Evolutionary conservation across 176 grass and related monocot genomes (phyloP), one percentile per base, ranked within the genome.

Genomic region (Oryza nivara): DNA sequence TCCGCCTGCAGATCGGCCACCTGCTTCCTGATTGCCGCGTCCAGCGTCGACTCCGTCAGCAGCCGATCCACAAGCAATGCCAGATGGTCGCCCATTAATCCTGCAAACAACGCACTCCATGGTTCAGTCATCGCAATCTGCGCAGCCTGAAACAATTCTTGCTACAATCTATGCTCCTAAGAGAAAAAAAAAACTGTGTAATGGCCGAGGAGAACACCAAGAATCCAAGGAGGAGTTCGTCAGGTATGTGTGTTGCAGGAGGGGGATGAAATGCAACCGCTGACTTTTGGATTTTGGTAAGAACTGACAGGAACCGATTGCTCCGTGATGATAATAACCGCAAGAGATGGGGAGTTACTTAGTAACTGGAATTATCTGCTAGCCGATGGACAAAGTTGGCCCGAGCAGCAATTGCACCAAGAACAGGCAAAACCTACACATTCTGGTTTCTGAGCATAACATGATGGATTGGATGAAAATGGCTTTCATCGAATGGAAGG

Each of bases 21-120:
- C 56, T 85, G 88, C 72, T 90, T 93, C 36, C 83, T 80, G 58
- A 93, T 89, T 15, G 93, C 89, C 11, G 88, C 93, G 71, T 94
- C 93, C 72, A 98, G 89, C 15, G 96, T 96, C 47, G 91, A 92
- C 70, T 95, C 96, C 14, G 93, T 95, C 49, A 98, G 88, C 38
- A 99, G 88, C 9, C 89, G 93, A 61, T 99, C 96, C 80, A 99
- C 96, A 30, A 94, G 74, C 88, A 99, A 85, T 80, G 91, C 89
- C n/a, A 96, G 89, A 86, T 99, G 93, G 52, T 99, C 96, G 77
- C 91, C 96, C 96, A 98, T 98, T 13, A 44, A 32, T 32, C 77
- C 87, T 82, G 76, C 70, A 34, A 28, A 63, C 47, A 84, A 84
- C 43, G 9, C 9, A 76, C 35, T 49, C 17, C 67, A 66, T 47